Percentiles rank a stretch among this genome's conserved stretches.
Evolutionary conservation across 1,139 yeast genomes (phyloP).

Genomic region (Candida glucosophila): DNA sequence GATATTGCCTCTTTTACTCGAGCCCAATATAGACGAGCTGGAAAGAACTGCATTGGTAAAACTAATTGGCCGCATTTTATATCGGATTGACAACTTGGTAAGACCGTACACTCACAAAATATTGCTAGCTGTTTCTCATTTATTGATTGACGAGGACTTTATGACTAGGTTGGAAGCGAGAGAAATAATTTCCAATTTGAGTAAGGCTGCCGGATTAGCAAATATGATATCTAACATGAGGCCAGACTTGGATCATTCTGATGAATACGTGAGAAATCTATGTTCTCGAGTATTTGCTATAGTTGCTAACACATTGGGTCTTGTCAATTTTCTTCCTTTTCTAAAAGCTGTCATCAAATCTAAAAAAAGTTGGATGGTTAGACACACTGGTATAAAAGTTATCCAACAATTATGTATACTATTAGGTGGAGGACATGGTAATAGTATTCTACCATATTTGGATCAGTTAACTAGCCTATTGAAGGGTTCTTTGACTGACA

Average conservation of each 20-base stretch:
- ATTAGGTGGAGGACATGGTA: slow-evolving; percentile 57
- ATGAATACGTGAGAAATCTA: slow-evolving; percentile 72
- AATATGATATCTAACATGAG: slow-evolving; percentile 70
- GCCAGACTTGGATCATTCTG: slow-evolving; percentile 76
- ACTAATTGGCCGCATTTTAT: slow-evolving; percentile 60
- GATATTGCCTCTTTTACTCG: slow-evolving; percentile 67
- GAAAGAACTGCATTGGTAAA: slow-evolving; percentile 80
- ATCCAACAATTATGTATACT: slow-evolving; percentile 68
- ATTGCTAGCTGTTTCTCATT: slow-evolving; percentile 67
- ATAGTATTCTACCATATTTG: slow-evolving; percentile 59
- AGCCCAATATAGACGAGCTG: slow-evolving; percentile 66
- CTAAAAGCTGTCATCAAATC: slow-evolving; percentile 75
- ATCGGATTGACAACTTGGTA: slow-evolving; percentile 54
- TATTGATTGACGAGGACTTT: slow-evolving; percentile 72
- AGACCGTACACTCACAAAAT: slow-evolving; percentile 72
- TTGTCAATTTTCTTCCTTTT: slow-evolving; percentile 67
- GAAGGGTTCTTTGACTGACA: slow-evolving; percentile 58
- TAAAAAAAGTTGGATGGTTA: slow-evolving; percentile 74
- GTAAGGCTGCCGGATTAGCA: slow-evolving; percentile 78
- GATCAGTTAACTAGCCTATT: slow-evolving; percentile 57
- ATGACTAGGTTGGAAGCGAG: slow-evolving; percentile 70
- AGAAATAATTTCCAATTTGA: slow-evolving; percentile 64
- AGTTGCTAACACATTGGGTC: slow-evolving; percentile 74
- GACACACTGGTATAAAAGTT: slow-evolving; percentile 78
- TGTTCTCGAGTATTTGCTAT: slow-evolving; percentile 81